phyloP scores from a whole-genome alignment of 2,329 filamentous ascomycete species.

The Pyricularia grisea region DNA sequence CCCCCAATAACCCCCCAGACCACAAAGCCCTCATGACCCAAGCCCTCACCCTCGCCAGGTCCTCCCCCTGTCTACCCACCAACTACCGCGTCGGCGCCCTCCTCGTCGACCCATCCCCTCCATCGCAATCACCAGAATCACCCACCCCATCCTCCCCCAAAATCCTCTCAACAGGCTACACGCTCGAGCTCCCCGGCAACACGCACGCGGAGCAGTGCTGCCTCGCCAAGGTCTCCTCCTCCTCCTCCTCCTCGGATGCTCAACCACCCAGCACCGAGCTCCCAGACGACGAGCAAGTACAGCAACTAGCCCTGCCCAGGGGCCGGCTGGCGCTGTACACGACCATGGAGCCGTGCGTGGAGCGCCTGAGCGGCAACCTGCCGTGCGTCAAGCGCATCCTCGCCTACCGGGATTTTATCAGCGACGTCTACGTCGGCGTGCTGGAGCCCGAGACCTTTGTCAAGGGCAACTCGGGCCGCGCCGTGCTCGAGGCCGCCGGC shows the following conservation, averaged over 20 bases:
- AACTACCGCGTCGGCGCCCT: conserved; percentile 95
- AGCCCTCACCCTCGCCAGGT: conserved; percentile 65
- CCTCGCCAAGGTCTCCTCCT: conserved; percentile 59
- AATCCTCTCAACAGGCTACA: conserved; percentile 76
- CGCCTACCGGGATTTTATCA: conserved; percentile 49
- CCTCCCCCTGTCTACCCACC: conserved; percentile 76
- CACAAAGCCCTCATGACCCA: conserved; percentile 51
- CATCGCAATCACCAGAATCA: background rate
- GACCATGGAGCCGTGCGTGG: conserved; percentile 80
- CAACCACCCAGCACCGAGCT: background rate
- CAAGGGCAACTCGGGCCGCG: conserved; percentile 65
- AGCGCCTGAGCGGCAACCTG: conserved; percentile 63
- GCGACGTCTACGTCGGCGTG: conserved; percentile 77
- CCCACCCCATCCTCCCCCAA: conserved; percentile 32
- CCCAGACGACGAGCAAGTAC: conserved; percentile 17
- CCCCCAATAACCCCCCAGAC: conserved; percentile 23
- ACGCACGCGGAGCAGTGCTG: conserved; percentile 96
- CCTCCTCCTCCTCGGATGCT: conserved; percentile 16
- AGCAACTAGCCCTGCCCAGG: conserved; percentile 1
- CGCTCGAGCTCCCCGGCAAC: conserved; percentile 82
- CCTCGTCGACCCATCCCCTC: conserved; percentile 44
- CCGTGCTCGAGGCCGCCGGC: conserved; percentile 60
- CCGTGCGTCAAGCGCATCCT: conserved; percentile 76
- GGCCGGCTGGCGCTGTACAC: conserved; percentile 66
- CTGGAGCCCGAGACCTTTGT: conserved; percentile 89